Evolutionary conservation across 2,329 filamentous ascomycete genomes (phyloP).

Genomic region (Fusarium xylarioides): DNA sequence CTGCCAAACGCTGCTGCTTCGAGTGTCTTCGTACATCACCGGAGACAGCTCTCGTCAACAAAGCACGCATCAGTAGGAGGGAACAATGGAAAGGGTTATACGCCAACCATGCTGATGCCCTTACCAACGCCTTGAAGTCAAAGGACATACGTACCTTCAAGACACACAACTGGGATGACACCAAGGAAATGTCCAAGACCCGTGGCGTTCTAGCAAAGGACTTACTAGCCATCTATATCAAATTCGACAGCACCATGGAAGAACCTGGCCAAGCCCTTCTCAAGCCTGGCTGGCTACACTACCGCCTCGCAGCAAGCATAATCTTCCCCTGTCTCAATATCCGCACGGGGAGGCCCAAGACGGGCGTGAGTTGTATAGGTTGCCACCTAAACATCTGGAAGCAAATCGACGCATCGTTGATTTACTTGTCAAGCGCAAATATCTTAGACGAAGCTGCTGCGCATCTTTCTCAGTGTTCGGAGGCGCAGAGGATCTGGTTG

Average conservation of each 20-base stretch:
- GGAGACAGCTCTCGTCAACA: neutral
- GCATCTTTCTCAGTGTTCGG: neutral
- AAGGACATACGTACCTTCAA: neutral
- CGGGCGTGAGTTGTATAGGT: conserved; percentile 2
- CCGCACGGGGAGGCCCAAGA: neutral
- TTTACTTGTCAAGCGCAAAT: neutral
- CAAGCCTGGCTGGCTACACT: neutral
- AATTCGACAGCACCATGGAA: fast-evolving
- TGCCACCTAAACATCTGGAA: neutral
- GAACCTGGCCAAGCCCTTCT: fast-evolving
- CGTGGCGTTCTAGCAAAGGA: neutral
- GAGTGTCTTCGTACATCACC: neutral
- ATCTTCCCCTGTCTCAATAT: neutral
- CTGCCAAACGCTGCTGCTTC: conserved; percentile 13
- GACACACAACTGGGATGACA: neutral
- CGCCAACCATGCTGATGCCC: fast-evolving
- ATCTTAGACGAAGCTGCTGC: neutral
- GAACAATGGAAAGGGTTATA: fast-evolving
- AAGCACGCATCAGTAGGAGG: fast-evolving
- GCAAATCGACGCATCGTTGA: fast-evolving
- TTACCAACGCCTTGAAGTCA: fast-evolving
- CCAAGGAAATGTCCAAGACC: neutral
- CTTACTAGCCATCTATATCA: fast-evolving
- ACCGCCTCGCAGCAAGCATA: neutral
- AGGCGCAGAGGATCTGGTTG: too few relatives aligned